These are phyloP conservation scores for Fusarium metavorans DNA, from an alignment of 2,329 filamentous ascomycete species.

Conservation along the genomic window DNA sequence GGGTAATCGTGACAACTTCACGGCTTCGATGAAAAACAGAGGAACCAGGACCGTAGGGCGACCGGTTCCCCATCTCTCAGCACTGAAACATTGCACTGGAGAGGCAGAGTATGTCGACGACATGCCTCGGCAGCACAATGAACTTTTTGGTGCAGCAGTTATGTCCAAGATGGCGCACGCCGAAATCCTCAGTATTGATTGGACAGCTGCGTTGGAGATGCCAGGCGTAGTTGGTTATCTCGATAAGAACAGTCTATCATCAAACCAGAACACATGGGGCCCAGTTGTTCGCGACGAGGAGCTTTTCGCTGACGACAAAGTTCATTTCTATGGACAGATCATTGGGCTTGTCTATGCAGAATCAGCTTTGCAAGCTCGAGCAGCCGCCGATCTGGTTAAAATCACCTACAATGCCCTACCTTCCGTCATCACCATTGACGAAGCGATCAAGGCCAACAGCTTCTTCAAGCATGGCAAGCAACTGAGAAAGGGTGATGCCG, in stretches of 20 bases:
- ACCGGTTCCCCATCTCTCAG: conserved; percentile 79
- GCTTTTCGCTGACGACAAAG: conserved; percentile 9
- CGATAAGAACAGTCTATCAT: conserved; percentile 80
- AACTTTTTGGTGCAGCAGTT: conserved; percentile 84
- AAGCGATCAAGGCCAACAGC: conserved; percentile 86
- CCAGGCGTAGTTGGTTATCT: conserved; percentile 84
- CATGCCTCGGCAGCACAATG: conserved; percentile 83
- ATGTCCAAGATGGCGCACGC: conserved; percentile 87
- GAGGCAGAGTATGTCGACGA: conserved; percentile 94
- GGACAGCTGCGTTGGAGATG: conserved; percentile 77
- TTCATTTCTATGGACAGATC: conserved; percentile 6
- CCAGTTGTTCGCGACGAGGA: conserved; percentile 11
- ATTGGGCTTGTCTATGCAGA: conserved; percentile 14
- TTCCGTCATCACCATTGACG: conserved; percentile 88
- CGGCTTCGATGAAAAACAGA: background rate
- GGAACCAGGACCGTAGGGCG: background rate
- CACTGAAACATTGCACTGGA: conserved; percentile 87
- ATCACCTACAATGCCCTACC: conserved; percentile 54
- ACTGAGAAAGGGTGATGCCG: conserved; percentile 80
- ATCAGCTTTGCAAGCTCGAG: conserved; percentile 12
- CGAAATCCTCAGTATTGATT: conserved; percentile 79
- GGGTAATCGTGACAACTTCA: conserved; percentile 4
- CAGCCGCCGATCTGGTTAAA: conserved; percentile 9
- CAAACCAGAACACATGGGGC: conserved; percentile 54
- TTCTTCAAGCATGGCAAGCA: conserved; percentile 84